Base-by-base conservation (phyloP, 306 rosid species). In the Casuarina glauca region DNA sequence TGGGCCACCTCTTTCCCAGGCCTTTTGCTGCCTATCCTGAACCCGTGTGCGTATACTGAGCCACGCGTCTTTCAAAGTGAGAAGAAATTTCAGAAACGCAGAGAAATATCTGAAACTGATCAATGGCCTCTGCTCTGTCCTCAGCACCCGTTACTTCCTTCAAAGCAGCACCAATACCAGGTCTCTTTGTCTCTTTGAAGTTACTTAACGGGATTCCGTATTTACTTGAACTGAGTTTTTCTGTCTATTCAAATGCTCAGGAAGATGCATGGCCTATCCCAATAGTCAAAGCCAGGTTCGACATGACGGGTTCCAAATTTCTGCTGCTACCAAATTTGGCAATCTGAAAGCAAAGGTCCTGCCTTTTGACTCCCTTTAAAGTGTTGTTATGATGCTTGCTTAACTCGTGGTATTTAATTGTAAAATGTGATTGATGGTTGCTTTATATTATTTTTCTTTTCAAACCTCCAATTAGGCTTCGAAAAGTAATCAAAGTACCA, bases 101-200 rank as follows among this genome's bases (percentile, higher is more conserved):
- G 3, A 57, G 3, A 61, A 61, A 61, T 32, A 66, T 17, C 6
- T 16, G 15, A 6, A 15, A 4, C 11, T 11, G 35, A 16, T 17
- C 85, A 76, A 89, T 91, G 98, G 87, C 89, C 17, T 77, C 76
- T 63, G 70, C 86, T 70, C 35, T 85, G 48, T 85, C 78, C 80
- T 76, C 72, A 19, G 71, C 85, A 32, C 73, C 87, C 51, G 39
- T 35, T 70, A 51, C 41, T 77, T 84, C 81, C 74, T 82, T 79
- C 49, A 84, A 26, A 42, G 51, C 83, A 69, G 61, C 74, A 44
- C 79, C 77, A 77, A 1, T 58, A 62, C 79, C 90, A 79, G 94
- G 94, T 88, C 73, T 78, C 64, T 67, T 48, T 62, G 53, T 42
- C 13, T 76, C 20, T 3, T 36, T 44, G 38, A 17, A 13, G 67